phyloP scores from a whole-genome alignment of 768 basidiomycete genomes.

The Paxillus rubicundulus region DNA sequence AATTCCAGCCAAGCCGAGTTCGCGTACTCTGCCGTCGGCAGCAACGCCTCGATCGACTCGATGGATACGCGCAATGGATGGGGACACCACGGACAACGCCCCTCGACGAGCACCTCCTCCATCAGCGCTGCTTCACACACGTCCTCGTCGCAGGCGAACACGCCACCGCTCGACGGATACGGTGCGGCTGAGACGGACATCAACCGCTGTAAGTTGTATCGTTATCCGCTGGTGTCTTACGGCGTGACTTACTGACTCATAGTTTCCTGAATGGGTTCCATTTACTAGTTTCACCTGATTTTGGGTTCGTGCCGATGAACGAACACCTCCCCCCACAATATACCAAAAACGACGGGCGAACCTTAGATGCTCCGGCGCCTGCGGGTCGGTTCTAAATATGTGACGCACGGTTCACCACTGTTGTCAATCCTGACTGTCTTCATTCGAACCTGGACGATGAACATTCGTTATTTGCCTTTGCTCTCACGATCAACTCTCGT shows the following conservation, averaged over 20 bases:
- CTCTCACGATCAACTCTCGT: slow-evolving; percentile 35
- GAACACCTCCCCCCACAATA: slow-evolving; percentile 68
- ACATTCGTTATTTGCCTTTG: slow-evolving; percentile 24
- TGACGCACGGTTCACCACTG: slow-evolving; percentile 26
- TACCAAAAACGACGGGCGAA: slow-evolving; percentile 53
- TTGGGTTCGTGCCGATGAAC: slow-evolving; percentile 80
- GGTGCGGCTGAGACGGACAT: slow-evolving; percentile 69
- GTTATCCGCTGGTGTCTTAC: slow-evolving; percentile 27
- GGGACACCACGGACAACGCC: slow-evolving; percentile 50
- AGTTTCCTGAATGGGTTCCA: slow-evolving; percentile 35
- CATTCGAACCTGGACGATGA: slow-evolving; percentile 33
- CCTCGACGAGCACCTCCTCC: slow-evolving; percentile 70
- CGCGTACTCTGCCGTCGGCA: slow-evolving; percentile 68
- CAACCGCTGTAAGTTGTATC: slow-evolving; percentile 71
- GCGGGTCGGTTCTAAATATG: slow-evolving; percentile 31
- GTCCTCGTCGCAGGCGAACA: slow-evolving; percentile 79
- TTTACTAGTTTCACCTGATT: slow-evolving; percentile 73
- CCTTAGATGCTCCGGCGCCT: slow-evolving; percentile 35
- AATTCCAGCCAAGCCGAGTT: slow-evolving; percentile 71
- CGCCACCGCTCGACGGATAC: slow-evolving; percentile 66
- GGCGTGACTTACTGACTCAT: slow-evolving; percentile 46
- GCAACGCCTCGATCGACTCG: slow-evolving; percentile 37
- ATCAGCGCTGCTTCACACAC: slow-evolving; percentile 75
- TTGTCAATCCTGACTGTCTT: slow-evolving; percentile 26
- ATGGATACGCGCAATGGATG: slow-evolving; percentile 44